Evolutionary conservation across 495 filamentous ascomycete species (phyloP).

Genomic region (Clavariopsis aquatica): DNA sequence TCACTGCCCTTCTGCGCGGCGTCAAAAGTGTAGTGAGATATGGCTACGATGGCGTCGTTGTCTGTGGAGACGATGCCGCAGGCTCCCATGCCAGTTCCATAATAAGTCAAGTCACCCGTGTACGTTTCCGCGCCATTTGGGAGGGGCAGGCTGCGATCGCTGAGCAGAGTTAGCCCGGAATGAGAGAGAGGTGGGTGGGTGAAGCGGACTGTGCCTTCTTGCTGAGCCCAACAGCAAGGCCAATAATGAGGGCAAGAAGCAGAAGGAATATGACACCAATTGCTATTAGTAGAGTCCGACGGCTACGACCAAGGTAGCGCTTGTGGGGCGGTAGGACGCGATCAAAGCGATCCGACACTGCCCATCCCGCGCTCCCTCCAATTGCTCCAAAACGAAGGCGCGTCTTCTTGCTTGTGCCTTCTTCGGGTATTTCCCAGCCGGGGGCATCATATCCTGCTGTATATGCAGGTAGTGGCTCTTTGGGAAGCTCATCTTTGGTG

Average conservation of each 20-base stretch:
- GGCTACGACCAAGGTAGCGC: conserved; percentile 48
- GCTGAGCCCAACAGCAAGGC: conserved; percentile 57
- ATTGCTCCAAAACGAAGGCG: conserved; percentile 1
- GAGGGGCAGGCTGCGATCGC: conserved; percentile 55
- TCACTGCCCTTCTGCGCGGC: conserved; percentile 56
- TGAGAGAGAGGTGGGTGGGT: conserved; percentile 33
- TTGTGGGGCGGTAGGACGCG: conserved; percentile 46
- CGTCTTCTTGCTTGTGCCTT: conserved; percentile 6
- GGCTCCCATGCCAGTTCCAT: conserved; percentile 65
- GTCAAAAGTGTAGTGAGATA: conserved; percentile 70
- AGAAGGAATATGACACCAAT: conserved; percentile 43
- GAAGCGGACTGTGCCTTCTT: conserved; percentile 30
- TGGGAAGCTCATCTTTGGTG: background rate
- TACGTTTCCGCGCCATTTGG: conserved; percentile 54
- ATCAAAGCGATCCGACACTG: conserved; percentile 39
- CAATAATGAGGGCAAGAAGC: conserved; percentile 56
- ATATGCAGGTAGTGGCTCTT: conserved; percentile 18
- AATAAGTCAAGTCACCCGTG: conserved; percentile 72
- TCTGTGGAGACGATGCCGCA: conserved; percentile 62
- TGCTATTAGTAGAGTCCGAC: conserved; percentile 47
- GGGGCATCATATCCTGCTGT: background rate
- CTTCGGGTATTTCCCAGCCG: conserved; percentile 22
- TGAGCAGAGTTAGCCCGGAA: conserved; percentile 32
- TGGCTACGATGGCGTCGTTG: conserved; percentile 62
- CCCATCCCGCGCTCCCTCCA: conserved; percentile 13